phyloP scores from a whole-genome alignment of 192 early-diverging fungal species.

The Podila horticola region DNA sequence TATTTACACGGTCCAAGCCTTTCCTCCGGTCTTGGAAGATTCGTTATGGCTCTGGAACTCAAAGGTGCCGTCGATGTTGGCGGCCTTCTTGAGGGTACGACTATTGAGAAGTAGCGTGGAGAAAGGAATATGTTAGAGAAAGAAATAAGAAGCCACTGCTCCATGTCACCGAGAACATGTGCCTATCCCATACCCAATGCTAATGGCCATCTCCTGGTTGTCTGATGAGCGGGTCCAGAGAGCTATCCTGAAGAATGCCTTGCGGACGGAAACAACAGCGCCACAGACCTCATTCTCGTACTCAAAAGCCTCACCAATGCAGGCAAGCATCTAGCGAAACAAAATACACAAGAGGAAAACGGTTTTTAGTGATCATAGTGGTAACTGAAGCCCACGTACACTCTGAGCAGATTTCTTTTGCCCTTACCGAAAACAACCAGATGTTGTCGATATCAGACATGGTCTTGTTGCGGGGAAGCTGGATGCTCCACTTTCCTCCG shows the following conservation, averaged over 20 bases:
- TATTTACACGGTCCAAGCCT: slow-evolving; percentile 46
- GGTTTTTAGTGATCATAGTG: not conserved
- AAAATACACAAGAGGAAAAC: not conserved
- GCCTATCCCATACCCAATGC: slow-evolving; percentile 61
- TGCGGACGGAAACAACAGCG: slow-evolving; percentile 89
- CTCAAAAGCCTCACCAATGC: slow-evolving; percentile 90
- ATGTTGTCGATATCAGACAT: slow-evolving; percentile 81
- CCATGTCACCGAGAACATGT: not conserved
- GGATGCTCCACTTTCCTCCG: slow-evolving; percentile 93
- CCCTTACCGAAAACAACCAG: slow-evolving; percentile 84
- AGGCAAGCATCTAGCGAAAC: slow-evolving; percentile 77
- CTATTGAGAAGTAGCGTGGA: not conserved
- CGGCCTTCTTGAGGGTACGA: slow-evolving; percentile 38
- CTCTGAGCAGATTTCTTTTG: not conserved
- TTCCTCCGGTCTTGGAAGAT: slow-evolving; percentile 22
- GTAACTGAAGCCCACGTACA: not conserved
- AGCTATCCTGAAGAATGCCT: slow-evolving; percentile 83
- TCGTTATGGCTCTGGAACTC: slow-evolving; percentile 51
- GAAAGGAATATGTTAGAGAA: not conserved
- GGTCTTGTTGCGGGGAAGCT: slow-evolving; percentile 75
- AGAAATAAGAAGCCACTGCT: not conserved
- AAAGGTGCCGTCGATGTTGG: slow-evolving; percentile 31
- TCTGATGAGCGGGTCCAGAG: slow-evolving; percentile 83
- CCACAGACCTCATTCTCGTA: slow-evolving; percentile 89
- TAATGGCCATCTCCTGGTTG: slow-evolving; percentile 58